These are phyloP conservation scores for Aureobasidium sp. DNA, from an alignment of 2,329 filamentous ascomycete genomes.

Conservation along the genomic window DNA sequence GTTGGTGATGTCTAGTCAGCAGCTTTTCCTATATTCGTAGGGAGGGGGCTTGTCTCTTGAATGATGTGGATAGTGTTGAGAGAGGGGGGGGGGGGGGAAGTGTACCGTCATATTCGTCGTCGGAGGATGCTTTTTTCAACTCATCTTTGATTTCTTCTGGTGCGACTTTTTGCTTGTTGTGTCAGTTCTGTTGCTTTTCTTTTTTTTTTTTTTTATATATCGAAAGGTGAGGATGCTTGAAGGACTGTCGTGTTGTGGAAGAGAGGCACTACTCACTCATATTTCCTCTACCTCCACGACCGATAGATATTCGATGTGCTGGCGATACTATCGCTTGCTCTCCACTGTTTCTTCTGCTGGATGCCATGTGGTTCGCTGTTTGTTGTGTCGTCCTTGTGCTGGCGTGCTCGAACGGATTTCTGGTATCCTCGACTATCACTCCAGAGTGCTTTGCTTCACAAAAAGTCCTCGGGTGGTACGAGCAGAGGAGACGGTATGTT, in stretches of 20 bases:
- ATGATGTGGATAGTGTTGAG: too few species aligned
- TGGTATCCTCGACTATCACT: not conserved
- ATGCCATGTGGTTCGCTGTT: not conserved
- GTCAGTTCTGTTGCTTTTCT: too few species aligned
- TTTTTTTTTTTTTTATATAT: too few species aligned
- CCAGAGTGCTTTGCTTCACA: too few species aligned
- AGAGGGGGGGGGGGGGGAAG: not conserved
- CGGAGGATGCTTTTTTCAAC: not conserved
- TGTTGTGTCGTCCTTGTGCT: not conserved
- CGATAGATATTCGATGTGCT: not conserved
- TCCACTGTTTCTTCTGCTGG: not conserved
- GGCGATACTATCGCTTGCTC: not conserved
- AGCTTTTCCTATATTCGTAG: too few species aligned
- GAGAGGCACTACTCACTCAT: constrained; percentile 6
- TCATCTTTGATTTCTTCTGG: constrained; percentile 7
- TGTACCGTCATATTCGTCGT: not conserved
- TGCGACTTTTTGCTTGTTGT: not conserved
- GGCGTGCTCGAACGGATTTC: not conserved
- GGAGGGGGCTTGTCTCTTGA: not conserved
- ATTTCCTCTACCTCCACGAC: not conserved
- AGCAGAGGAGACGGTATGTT: too few species aligned
- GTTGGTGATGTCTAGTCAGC: too few species aligned
- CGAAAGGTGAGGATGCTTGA: too few species aligned
- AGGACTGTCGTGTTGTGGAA: too few species aligned
- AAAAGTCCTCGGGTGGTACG: too few species aligned